phyloP scores from a whole-genome alignment of 2,329 filamentous ascomycete genomes.

The Fusarium tupiense region DNA sequence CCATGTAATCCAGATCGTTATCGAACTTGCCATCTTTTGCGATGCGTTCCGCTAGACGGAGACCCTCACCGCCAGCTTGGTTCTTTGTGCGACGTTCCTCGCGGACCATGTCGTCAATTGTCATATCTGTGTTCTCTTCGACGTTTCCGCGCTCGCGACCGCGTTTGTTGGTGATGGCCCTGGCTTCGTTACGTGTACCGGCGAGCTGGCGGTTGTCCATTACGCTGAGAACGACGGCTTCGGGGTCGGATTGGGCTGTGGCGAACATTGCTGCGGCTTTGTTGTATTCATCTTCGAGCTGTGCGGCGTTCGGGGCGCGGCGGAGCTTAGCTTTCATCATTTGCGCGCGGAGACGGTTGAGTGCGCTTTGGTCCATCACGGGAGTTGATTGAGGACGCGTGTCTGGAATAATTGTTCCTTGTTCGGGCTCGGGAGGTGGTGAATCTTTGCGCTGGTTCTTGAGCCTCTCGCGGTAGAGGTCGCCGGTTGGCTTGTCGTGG shows the following conservation, averaged over 20 bases:
- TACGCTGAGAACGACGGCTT: constrained; percentile 77
- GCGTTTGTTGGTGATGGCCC: constrained; percentile 79
- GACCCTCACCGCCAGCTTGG: constrained; percentile 80
- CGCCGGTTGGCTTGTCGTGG: constrained; percentile 87
- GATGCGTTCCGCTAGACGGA: constrained; percentile 88
- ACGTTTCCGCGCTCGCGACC: constrained; percentile 86
- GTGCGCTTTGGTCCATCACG: constrained; percentile 76
- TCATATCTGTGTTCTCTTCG: constrained; percentile 94
- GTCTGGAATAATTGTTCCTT: constrained; percentile 66
- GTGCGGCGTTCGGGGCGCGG: constrained; percentile 76
- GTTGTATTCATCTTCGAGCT: constrained; percentile 87
- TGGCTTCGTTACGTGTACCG: constrained; percentile 77
- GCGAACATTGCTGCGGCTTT: constrained; percentile 72
- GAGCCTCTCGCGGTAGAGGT: constrained; percentile 82
- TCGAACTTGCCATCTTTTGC: constrained; percentile 92
- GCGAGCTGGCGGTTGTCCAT: constrained; percentile 93
- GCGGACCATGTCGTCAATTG: constrained; percentile 94
- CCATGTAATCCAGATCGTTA: constrained; percentile 94
- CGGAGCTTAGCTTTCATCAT: constrained; percentile 96
- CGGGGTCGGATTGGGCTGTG: constrained; percentile 67
- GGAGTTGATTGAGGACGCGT: constrained; percentile 49
- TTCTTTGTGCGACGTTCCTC: constrained; percentile 89
- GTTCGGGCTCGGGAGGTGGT: constrained; percentile 49
- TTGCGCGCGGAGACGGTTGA: constrained; percentile 91
- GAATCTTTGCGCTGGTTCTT: constrained; percentile 60